Percentiles rank a stretch among this genome's conserved stretches.
Evolutionary conservation across 768 basidiomycete genomes (phyloP).

Genomic region (Lactarius indigo): DNA sequence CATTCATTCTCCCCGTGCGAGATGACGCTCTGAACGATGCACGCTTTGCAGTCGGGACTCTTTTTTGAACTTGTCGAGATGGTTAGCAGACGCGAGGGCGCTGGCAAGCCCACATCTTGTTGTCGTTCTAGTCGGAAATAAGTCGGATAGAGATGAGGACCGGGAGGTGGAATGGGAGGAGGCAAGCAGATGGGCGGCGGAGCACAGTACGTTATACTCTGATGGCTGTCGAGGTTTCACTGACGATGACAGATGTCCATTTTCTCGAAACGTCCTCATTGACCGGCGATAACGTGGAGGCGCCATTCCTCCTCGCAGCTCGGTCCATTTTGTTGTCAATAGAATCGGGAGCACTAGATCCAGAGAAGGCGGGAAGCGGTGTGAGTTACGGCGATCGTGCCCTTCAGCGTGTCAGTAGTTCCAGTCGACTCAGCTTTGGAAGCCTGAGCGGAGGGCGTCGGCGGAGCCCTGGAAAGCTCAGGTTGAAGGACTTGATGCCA

Average conservation of each 20-base stretch:
- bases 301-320: slow-evolving; percentile 86
- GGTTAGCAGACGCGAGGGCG: slow-evolving; percentile 92
- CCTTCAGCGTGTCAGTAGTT: slow-evolving; percentile 84
- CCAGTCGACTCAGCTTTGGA: slow-evolving; percentile 84
- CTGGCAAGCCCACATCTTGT: slow-evolving; percentile 90
- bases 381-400: slow-evolving; percentile 96
- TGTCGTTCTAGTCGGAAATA: slow-evolving; percentile 89
- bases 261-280: slow-evolving; percentile 93
- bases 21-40: slow-evolving; percentile 21
- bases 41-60: slow-evolving; percentile 66
- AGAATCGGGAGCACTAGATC: slow-evolving; percentile 86
- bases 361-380: slow-evolving; percentile 91
- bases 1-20: slow-evolving; percentile 26
- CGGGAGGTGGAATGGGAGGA: slow-evolving; percentile 95
- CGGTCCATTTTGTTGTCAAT: slow-evolving; percentile 87
- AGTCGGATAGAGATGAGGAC: slow-evolving; percentile 91
- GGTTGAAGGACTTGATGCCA: slow-evolving; percentile 60
- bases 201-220: slow-evolving; percentile 62
- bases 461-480: slow-evolving; percentile 55
- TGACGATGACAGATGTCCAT: slow-evolving; percentile 62
- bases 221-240: slow-evolving; percentile 1
- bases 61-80: slow-evolving; percentile 77
- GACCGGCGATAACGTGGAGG: slow-evolving; percentile 89
- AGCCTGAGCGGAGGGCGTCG: slow-evolving; percentile 68
- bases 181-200: slow-evolving; percentile 92